Percentiles rank a stretch among this genome's conserved stretches.
phyloP scores from a whole-genome alignment of 2,329 filamentous ascomycete species.

The Metarhizium anisopliae region DNA sequence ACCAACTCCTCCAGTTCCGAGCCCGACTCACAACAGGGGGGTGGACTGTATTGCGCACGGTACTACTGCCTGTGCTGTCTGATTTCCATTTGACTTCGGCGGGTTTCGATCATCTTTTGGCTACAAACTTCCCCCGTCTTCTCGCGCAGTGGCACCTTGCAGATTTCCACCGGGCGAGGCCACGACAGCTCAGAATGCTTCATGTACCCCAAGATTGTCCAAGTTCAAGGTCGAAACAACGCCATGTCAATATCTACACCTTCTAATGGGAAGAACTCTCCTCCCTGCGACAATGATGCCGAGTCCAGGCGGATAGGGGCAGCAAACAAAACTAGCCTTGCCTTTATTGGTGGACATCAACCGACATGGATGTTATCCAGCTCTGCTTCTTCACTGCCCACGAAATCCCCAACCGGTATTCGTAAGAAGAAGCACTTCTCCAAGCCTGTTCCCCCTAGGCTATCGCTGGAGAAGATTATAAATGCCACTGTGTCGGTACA shows the following conservation, averaged over 20 bases:
- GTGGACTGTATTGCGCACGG: no score
- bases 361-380: conserved; percentile 4
- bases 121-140: not conserved
- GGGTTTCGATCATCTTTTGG: not conserved
- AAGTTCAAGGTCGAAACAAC: not conserved
- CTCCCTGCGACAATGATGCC: not conserved
- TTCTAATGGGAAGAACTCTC: not conserved
- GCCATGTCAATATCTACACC: not conserved
- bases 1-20: no score
- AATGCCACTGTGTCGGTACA: not conserved
- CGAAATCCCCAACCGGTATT: not conserved
- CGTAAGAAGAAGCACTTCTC: not conserved
- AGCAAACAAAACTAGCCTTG: conserved; percentile 6
- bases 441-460: not conserved
- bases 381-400: not conserved
- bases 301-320: not conserved
- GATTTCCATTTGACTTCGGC: no score
- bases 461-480: not conserved
- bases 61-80: no score
- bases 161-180: not conserved
- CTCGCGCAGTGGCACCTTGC: not conserved
- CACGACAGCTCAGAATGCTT: not conserved
- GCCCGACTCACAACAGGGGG: no score
- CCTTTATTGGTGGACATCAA: conserved; percentile 5
- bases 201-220: not conserved